Base-by-base conservation (phyloP, 1,284 basidiomycete species). In the Trichosporon sp. region DNA sequence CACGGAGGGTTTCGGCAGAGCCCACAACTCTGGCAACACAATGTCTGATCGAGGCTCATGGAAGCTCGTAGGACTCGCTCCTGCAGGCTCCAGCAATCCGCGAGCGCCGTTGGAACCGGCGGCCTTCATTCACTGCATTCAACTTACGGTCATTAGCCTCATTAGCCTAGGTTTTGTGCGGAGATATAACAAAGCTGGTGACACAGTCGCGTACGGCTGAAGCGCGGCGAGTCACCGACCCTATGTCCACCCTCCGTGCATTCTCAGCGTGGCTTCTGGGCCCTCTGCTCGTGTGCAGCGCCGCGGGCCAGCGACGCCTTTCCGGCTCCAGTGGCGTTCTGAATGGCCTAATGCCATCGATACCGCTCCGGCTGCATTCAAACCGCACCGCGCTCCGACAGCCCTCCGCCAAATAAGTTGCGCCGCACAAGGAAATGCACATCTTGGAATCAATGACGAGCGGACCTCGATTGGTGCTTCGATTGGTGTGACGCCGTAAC, bases 401-500 rank as follows among this genome's bases (percentile, higher is more conserved):
- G 51, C 4, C 8, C 51, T 37, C 16, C 51, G 51, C 14, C 51
- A 54, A 19, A 19, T 26, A 54, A 54, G 19, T 54, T 54, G 51
- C 19, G 51, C 51, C 51, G 51, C 51, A 26, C 51, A 4, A 54
- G 51, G 21, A 19, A 10, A 19, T 54, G 16, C 19, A 26, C 51
- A 7, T 19, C 4, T 54, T 54, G 51, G 51, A 54, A 54, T 54
- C 51, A 54, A 16, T 26, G 51, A 19, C 21, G 51, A 10, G 11
- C 51, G 7, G 10, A 11, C 11, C 21, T 54, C 51, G 51, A 54
- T 54, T 54, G 51, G 51, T 26, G 19, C 51, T 26, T 26, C 51
- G 51, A 54, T 54, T 54, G 51, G 51, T 54, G 51, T 54, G 51
- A 54, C 51, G 21, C 51, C 51, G 51, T 54, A 7, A 54, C 51